Conservation (phyloP, 2,329 filamentous ascomycete genomes). For the Atkinsonella hypoxylon region DNA sequence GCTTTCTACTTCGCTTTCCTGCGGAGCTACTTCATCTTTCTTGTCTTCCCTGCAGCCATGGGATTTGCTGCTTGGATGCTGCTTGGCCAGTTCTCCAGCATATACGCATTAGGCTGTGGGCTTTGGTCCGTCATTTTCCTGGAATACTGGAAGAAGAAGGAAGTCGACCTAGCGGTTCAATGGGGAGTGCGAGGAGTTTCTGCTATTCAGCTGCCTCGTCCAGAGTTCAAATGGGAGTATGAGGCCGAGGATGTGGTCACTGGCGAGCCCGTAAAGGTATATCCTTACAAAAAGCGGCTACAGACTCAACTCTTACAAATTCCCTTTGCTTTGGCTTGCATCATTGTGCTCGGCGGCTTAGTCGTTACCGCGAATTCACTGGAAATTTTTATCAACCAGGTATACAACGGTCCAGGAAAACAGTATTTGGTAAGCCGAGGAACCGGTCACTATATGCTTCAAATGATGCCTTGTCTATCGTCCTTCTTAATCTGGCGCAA, state of each 20-base stretch:
- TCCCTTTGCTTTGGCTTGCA: slow-evolving; percentile 69
- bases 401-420: slow-evolving; percentile 85
- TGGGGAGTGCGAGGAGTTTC: slow-evolving; percentile 86
- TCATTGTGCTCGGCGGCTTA: slow-evolving; percentile 61
- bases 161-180: slow-evolving; percentile 71
- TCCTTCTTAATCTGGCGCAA: slow-evolving; percentile 3
- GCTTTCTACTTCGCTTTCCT: slow-evolving; percentile 95
- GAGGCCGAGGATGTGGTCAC: slow-evolving; percentile 70
- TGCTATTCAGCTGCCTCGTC: slow-evolving; percentile 63
- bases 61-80: slow-evolving; percentile 69
- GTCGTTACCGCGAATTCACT: slow-evolving; percentile 83
- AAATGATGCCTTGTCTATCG: not conserved
- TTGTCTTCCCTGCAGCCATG: slow-evolving; percentile 69
- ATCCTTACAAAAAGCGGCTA: slow-evolving; percentile 64
- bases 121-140: slow-evolving; percentile 87
- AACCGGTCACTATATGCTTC: too few species aligned
- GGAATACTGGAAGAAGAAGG: slow-evolving; percentile 93
- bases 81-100: slow-evolving; percentile 70
- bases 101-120: slow-evolving; percentile 67
- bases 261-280: slow-evolving; percentile 64
- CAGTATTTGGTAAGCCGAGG: slow-evolving; percentile 53
- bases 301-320: slow-evolving; percentile 68
- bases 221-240: slow-evolving; percentile 69
- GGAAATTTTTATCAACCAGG: slow-evolving; percentile 90
- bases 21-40: slow-evolving; percentile 78